These are phyloP conservation scores for Tetrapisispora pingtungensis DNA, from an alignment of 805 yeast genomes.

Conservation along the genomic window DNA sequence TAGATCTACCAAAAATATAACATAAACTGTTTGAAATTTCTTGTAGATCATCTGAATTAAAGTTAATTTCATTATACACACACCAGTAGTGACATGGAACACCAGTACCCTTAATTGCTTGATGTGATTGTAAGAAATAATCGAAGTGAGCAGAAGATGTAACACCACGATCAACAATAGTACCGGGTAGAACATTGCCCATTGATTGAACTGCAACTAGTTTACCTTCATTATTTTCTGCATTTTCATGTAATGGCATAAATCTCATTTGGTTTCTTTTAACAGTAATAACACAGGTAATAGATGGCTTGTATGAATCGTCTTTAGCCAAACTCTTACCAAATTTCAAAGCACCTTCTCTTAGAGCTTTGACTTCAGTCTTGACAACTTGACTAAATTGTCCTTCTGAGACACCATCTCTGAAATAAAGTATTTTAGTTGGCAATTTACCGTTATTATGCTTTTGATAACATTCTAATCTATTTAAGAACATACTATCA, in stretches of 20 bases:
- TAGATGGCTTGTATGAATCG: constrained; percentile 12
- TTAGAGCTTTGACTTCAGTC: constrained; percentile 14
- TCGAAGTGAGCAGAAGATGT: constrained; percentile 19
- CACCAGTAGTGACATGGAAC: constrained; percentile 21
- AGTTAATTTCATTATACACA: constrained; percentile 15
- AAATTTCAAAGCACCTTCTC: constrained; percentile 10
- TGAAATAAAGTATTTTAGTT: constrained; percentile 15
- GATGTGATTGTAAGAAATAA: constrained; percentile 19
- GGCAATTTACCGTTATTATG: constrained; percentile 17
- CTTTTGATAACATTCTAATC: constrained; percentile 11
- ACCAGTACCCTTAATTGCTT: constrained; percentile 18
- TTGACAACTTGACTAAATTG: constrained; percentile 16
- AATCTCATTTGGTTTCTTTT: constrained; percentile 19
- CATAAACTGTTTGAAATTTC: constrained; percentile 14
- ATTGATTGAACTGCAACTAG: constrained; percentile 16
- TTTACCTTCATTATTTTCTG: constrained; percentile 12
- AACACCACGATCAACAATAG: constrained; percentile 18
- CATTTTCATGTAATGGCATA: constrained; percentile 17
- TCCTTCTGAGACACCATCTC: constrained; percentile 20
- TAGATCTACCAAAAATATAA: constrained; percentile 17
- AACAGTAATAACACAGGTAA: constrained; percentile 14
- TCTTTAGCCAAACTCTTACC: constrained; percentile 6
- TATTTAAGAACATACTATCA: constrained; percentile 10
- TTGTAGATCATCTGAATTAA: constrained; percentile 13
- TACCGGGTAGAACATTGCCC: constrained; percentile 21